Base-by-base conservation (phyloP, 1,139 yeast species). In the Lizanozyma gosingica region DNA sequence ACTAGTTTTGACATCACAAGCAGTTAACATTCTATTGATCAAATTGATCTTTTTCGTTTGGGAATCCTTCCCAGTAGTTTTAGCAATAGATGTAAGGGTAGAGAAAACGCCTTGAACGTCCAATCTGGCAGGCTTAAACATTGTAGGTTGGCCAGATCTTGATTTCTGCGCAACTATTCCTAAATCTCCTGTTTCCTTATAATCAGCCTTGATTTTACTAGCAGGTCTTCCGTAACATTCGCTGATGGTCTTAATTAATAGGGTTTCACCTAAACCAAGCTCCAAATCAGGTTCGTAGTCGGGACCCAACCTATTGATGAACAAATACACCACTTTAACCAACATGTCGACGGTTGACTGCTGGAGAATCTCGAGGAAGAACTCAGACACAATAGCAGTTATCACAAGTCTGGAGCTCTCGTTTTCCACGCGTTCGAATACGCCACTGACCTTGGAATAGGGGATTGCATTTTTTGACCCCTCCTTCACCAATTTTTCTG, bases 281-380 rank as follows among this genome's bases (percentile, higher is more conserved):
- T 92, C 98, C 45, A 90, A 66, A 35, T 94, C 96, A 0, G 74
- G 74, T 53, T 87, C 96, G 56, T 92, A 92, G 56, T 92, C 98
- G 0, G 98, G 98, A 0, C 97, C 97, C 14, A 92, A 67, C 42
- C 94, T 67, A 56, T 90, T 90, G 54, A 90, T 88, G 59, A 84
- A 85, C 15, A 92, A 69, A 52, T 90, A 92, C 1, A 90, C 84
- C 1, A 86, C 78, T 44, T 76, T 77, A 3, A 85, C 72, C 43
- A 92, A 63, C 39, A 77, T 80, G 14, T 70, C 65, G 1, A 86
- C 80, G 16, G 62, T 52, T 9, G 78, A 69, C 18, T 73, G 67
- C 37, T 71, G 60, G 41, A 90, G 65, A 1, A 86, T 79, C 37
- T 76, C 72, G 17, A 73, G 60, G 53, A 85, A 83, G 55, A 87